Conservation (phyloP, 441 rosid genomes). For the Pelargonium fulgidum region DNA sequence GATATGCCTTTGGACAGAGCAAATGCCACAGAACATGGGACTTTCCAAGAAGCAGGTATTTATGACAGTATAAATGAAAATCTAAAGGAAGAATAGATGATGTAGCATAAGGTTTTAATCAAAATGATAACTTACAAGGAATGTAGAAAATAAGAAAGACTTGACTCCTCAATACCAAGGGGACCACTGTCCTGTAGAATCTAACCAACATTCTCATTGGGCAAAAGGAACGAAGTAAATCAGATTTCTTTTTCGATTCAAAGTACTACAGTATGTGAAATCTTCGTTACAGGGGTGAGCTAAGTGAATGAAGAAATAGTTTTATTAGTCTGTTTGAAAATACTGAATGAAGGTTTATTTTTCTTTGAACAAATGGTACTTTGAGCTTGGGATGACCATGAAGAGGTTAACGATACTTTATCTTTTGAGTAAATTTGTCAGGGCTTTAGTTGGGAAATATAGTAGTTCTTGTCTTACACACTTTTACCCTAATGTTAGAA, state of each 20-base stretch:
- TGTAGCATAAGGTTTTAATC: conserved; percentile 19
- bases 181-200: neutral
- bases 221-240: too few relatives aligned
- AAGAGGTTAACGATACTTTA: too few relatives aligned
- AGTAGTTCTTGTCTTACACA: conserved; percentile 15
- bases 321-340: too few relatives aligned
- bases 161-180: neutral
- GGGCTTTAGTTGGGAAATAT: conserved; percentile 17
- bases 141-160: conserved; percentile 14
- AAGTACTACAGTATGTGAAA: too few relatives aligned
- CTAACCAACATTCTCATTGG: too few relatives aligned
- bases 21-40: conserved; percentile 18
- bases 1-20: conserved; percentile 21
- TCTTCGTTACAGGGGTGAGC: too few relatives aligned
- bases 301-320: too few relatives aligned
- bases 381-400: too few relatives aligned
- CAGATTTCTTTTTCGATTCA: too few relatives aligned
- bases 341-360: too few relatives aligned
- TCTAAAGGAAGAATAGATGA: conserved; percentile 9
- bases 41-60: conserved; percentile 15
- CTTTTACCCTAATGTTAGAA: conserved; percentile 17
- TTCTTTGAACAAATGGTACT: too few relatives aligned
- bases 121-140: conserved; percentile 23
- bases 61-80: conserved; percentile 19
- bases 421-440: conserved; percentile 2